Percentiles rank a stretch among this genome's conserved stretches.
These are phyloP conservation scores for Withania somnifera DNA, from an alignment of 305 asterid genomes.

Conservation along the genomic window DNA sequence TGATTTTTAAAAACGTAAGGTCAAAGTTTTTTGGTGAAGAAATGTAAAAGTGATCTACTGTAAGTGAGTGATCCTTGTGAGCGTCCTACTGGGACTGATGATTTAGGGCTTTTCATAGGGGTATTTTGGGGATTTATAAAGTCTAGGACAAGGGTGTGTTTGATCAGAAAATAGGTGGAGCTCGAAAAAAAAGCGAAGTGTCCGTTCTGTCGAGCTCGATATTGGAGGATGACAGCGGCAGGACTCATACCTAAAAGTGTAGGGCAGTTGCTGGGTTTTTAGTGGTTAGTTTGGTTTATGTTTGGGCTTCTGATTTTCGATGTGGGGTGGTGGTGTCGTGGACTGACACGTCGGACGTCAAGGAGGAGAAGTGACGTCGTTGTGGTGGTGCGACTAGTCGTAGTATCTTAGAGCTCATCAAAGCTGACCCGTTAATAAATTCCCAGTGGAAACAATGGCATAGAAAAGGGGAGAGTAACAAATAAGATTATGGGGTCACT, in stretches of 20 bases:
- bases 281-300: too few relatives aligned
- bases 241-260: constrained; percentile 50
- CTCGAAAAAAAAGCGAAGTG: constrained; percentile 47
- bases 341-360: too few relatives aligned
- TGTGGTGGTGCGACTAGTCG: too few relatives aligned
- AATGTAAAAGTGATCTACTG: constrained; percentile 45
- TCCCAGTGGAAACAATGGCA: too few relatives aligned
- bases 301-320: too few relatives aligned
- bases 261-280: constrained; percentile 53
- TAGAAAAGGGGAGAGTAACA: too few relatives aligned
- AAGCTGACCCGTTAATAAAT: too few relatives aligned
- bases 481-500: too few relatives aligned
- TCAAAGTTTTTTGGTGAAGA: constrained; percentile 43
- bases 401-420: too few relatives aligned
- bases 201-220: constrained; percentile 59
- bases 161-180: constrained; percentile 34
- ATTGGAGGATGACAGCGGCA: constrained; percentile 83
- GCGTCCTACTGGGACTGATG: constrained; percentile 32
- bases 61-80: constrained; percentile 82
- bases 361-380: too few relatives aligned
- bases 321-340: too few relatives aligned
- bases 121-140: constrained; percentile 48
- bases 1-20: constrained; percentile 88
- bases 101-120: constrained; percentile 61
- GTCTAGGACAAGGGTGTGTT: constrained; percentile 55